Evolutionary conservation across 1,284 basidiomycete species (phyloP), one percentile per base, ranked within the genome.

Genomic region (Fomitiporia mediterranea): DNA sequence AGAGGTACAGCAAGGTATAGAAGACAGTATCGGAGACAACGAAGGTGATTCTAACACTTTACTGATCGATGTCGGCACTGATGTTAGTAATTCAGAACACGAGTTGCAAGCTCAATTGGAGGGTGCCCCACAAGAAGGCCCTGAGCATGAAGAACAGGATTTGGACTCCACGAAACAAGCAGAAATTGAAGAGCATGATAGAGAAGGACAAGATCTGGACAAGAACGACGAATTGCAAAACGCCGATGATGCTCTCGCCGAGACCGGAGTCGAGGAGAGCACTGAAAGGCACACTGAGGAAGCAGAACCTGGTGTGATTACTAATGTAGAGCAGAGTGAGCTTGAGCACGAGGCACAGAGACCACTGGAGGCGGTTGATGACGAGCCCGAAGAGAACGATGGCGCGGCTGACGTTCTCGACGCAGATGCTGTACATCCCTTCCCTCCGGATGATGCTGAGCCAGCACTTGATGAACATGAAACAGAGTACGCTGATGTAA

Each of bases 361-460:
- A 37, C 35, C 17, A n/a, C 35, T 17, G 35, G 17, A 37, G 35
- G 3, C 17, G 35, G 13, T 66, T 17, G 62, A 59, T 9, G 63
- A 58, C 5, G 62, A 56, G 0, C 46, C 55, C n/a, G 43, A 35
- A 0, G 63, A 60, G 39, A 50, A 61, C 30, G 60, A 55, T 30
- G 49, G 21, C 9, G 17, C 44, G 28, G 49, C 27, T 6, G 55
- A 62, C 28, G 56, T 17, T 23, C 62, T 69, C n/a, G 69, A 72
- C 56, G 69, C 68, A 44, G 67, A 69, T 58, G 65, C 62, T 47
- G 58, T 67, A 40, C 70, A 74, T 46, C 65, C 51, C 4, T 6
- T 32, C 2, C 17, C 39, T 13, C 42, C 53, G 30, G 62, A 61
- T 6, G 64, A 60, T 15, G 65, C 66, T 34, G 66, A 62, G 30